phyloP scores from a whole-genome alignment of 306 rosid genomes.

The Corylus heterophylla region DNA sequence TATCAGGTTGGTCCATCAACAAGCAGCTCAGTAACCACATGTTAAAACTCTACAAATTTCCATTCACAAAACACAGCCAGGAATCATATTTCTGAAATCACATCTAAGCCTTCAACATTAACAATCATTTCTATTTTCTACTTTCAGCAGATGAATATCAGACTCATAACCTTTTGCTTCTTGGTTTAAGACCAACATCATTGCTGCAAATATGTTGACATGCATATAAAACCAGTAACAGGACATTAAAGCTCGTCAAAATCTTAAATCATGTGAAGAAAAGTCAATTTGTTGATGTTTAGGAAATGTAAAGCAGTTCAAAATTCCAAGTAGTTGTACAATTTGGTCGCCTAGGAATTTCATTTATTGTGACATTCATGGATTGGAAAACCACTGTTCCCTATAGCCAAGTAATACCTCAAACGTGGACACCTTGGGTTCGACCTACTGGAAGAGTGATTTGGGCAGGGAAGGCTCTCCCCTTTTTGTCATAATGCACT shows the following conservation, averaged over 20 bases:
- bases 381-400: neutral
- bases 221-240: neutral
- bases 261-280: neutral
- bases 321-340: slow-evolving; percentile 4
- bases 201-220: neutral
- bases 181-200: neutral
- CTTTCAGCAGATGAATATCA: neutral
- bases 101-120: neutral
- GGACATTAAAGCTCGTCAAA: slow-evolving; percentile 8
- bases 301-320: neutral
- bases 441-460: too few relatives aligned
- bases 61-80: slow-evolving; percentile 5
- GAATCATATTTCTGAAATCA: neutral
- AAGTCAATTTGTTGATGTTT: neutral
- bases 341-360: slow-evolving; percentile 8
- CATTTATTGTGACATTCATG: neutral
- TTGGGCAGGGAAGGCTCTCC: neutral
- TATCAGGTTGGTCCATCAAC: slow-evolving; percentile 11
- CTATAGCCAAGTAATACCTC: neutral
- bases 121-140: slow-evolving; percentile 10
- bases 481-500: neutral
- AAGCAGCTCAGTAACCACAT: slow-evolving; percentile 10
- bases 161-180: neutral
- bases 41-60: slow-evolving; percentile 1
- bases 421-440: neutral